phyloP scores from a whole-genome alignment of 2,329 filamentous ascomycete species.

The Trichoderma harzianum region DNA sequence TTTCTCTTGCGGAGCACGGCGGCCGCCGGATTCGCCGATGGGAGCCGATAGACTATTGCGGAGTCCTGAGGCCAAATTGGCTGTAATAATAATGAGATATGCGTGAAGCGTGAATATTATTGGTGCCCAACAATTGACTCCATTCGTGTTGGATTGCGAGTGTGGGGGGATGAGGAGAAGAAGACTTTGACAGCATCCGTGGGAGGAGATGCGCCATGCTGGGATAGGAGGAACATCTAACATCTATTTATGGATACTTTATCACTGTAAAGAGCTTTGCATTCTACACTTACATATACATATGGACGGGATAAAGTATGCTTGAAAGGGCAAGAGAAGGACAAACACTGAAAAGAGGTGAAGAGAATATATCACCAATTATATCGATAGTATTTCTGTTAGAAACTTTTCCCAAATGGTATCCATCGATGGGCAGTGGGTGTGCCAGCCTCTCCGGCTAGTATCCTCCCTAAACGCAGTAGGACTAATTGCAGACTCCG shows the following conservation, averaged over 20 bases:
- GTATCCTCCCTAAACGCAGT: too few species aligned
- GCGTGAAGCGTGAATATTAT: background rate
- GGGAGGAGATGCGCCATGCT: background rate
- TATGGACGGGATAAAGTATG: background rate
- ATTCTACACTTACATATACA: background rate
- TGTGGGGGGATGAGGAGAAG: background rate
- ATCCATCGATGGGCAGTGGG: too few species aligned
- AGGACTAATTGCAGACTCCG: too few species aligned
- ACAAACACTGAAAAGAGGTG: background rate
- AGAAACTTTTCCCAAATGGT: too few species aligned
- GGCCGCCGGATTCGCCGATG: slow-evolving; percentile 9
- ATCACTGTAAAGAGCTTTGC: background rate
- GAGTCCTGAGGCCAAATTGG: background rate
- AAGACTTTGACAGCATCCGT: background rate
- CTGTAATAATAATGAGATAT: background rate
- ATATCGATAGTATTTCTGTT: too few species aligned
- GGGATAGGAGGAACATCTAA: background rate
- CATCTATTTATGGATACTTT: background rate
- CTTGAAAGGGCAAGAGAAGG: background rate
- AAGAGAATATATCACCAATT: background rate
- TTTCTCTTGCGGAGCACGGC: slow-evolving; percentile 5
- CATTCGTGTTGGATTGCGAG: background rate
- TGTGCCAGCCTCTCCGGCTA: too few species aligned
- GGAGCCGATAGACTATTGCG: background rate
- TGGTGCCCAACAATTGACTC: background rate